Evolutionary conservation across 169 alveolate genomes (phyloP), one percentile per base, ranked within the genome.

Genomic region (Babesia ovis): DNA sequence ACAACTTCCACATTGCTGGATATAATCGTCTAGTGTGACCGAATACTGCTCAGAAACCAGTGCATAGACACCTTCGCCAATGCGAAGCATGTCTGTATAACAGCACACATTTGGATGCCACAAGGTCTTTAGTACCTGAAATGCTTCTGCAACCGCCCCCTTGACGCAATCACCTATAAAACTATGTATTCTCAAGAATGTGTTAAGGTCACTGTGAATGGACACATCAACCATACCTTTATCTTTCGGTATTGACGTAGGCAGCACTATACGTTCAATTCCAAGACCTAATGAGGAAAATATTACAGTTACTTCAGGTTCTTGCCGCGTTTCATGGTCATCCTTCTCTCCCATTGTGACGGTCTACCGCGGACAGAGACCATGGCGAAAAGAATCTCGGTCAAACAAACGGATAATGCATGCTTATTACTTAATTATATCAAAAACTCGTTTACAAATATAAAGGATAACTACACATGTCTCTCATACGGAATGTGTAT

Each of bases 141-240:
- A 79, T 11, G 72, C 86, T 32, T 79, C 86, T 14, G 83, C 57
- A 6, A 79, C 60, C 4, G 66, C 69, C 2, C 86, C 86, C 56
- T 23, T 37, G 3, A 34, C 59, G 9, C 12, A 11, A 18, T 61
- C 45, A 1, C 45, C 71, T 61, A 41, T 0, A 8, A 20, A 11
- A 3, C 22, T 43, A 31, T 57, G 51, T 57, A 57, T 57, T 11
- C n/a, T 22, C 23, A 9, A 16, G 5, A 20, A 16, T 48, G 35
- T 34, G 18, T 27, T 53, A 5, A 1, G 20, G 61, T 20, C 27
- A 12, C 11, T 23, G n/a, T 22, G 61, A 2, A 16, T 53, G 6
- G 20, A 53, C 41, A 16, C 5, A 20, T n/a, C 12, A 18, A 32
- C 2, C 67, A 0, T 57, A 57, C 67, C 67, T 37, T 23, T 35